These are phyloP conservation scores for Kodamaea sagamina DNA, from an alignment of 805 yeast genomes.

Conservation along the genomic window DNA sequence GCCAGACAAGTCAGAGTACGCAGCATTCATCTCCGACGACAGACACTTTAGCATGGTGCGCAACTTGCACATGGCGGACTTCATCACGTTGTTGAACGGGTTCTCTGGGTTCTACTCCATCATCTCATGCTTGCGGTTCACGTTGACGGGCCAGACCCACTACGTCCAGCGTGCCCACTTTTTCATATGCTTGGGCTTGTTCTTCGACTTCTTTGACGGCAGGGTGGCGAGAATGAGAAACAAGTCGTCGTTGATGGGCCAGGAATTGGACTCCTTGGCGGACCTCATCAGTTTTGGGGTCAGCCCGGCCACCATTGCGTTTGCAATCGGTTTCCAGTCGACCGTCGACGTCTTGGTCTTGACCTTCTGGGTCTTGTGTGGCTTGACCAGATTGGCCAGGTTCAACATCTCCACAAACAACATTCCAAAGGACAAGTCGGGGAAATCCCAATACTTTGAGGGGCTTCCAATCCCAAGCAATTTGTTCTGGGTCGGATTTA, in stretches of 20 bases:
- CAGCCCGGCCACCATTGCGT: conserved; percentile 92
- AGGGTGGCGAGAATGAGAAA: conserved; percentile 93
- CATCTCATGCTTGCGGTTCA: conserved; percentile 79
- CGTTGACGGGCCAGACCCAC: conserved; percentile 65
- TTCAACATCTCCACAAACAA: conserved; percentile 93
- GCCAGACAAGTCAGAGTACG: conserved; percentile 75
- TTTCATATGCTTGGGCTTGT: conserved; percentile 85
- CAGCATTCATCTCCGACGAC: conserved; percentile 76
- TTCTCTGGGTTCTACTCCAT: conserved; percentile 92
- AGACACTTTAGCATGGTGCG: conserved; percentile 86
- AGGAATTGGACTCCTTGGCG: conserved; percentile 94
- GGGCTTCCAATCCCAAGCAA: conserved; percentile 96
- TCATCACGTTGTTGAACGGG: conserved; percentile 91
- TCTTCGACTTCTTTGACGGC: conserved; percentile 96
- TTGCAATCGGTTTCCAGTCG: conserved; percentile 84
- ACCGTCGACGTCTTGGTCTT: conserved; percentile 76
- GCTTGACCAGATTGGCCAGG: conserved; percentile 90
- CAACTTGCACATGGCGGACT: conserved; percentile 92
- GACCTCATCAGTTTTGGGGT: conserved; percentile 94
- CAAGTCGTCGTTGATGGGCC: conserved; percentile 92
- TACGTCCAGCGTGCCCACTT: conserved; percentile 86
- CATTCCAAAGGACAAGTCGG: conserved; percentile 84
- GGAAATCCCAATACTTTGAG: conserved; percentile 90
- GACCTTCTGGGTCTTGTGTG: conserved; percentile 87
- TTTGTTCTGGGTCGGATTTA: conserved; percentile 65